Evolutionary conservation across 2,329 filamentous ascomycete genomes (phyloP), one percentile per base, ranked within the genome.

Genomic region (Pseudocercospora ulei): DNA sequence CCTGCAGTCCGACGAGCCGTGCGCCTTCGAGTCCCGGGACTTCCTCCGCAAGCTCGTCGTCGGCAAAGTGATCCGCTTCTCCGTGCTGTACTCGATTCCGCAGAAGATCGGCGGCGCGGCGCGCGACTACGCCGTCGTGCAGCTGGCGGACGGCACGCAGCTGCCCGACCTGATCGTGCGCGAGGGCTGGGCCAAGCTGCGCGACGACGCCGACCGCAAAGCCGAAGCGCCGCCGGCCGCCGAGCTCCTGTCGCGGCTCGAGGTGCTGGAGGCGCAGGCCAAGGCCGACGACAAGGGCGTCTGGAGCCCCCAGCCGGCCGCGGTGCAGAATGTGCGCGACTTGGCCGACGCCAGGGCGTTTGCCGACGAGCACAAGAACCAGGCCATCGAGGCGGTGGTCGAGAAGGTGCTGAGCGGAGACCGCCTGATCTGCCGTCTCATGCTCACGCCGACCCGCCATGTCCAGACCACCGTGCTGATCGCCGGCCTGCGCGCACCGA

Each of bases 381-480:
- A 87, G 65, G 75, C 77, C 4, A 71, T 98, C 11, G 81, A 93
- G 49, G 62, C 63, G 25, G 74, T 96, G 40, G 78, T 98, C 33
- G 90, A 98, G 70, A 78, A 84, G 54, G 83, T 98, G 28, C 71
- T 96, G 43, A 86, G 82, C 46, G 90, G 88, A 45, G 90, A 98
- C 64, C 81, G 90, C 45, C 70, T 95, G 52, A 80, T 95, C 44
- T 74, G 88, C 38, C 80, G 90, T 40, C 70, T 98, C 39, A 63
- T 94, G 43, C 66, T 92, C 25, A 78, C 79, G 2, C 82, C 88
- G 7, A 80, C 79, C 57, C 80, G 88, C 65, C 90, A 98, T 62
- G 67, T 85, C 36, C 83, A 95, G 65, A 83, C 86, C 35, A 82
- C 95, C 67, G 78, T 88, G 20, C 75, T 95, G 14, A 65, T 96